A percentile compares a stretch with the other conserved stretches of the same genome.
Evolutionary conservation across 176 grass and related monocot species (phyloP).

Genomic region (Phragmites australis): DNA sequence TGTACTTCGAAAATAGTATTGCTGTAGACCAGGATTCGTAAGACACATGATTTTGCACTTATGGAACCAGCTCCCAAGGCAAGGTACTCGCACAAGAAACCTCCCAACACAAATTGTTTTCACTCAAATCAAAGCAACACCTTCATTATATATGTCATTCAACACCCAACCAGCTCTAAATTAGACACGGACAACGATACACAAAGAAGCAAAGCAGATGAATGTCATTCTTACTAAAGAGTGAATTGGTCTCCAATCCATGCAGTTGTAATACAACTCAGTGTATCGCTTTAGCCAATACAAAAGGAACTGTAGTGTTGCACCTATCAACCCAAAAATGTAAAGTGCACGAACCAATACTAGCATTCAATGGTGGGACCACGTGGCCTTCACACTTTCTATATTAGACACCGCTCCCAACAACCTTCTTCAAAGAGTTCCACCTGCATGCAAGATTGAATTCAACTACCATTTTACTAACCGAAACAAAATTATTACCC

Average conservation of each 20-base stretch:
- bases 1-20: not conserved
- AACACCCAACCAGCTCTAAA: not conserved
- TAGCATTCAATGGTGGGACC: not conserved
- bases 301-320: not conserved
- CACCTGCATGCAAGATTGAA: not conserved
- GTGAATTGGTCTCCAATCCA: not conserved
- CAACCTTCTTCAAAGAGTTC: slow-evolving; percentile 14
- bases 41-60: not conserved
- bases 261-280: not conserved
- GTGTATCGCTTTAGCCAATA: not conserved
- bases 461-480: not conserved
- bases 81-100: not conserved
- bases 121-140: not conserved
- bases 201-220: not conserved
- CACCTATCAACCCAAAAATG: not conserved
- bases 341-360: no score
- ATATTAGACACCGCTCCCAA: not conserved
- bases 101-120: not conserved
- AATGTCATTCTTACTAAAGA: not conserved
- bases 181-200: not conserved
- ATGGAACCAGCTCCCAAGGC: not conserved
- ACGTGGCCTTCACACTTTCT: not conserved
- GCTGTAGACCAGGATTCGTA: not conserved
- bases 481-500: not conserved
- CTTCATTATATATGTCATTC: slow-evolving; percentile 4